Percentiles rank a stretch among this genome's conserved stretches.
Conservation (phyloP, 2,329 filamentous ascomycete species). For the Neurospora sp. region DNA sequence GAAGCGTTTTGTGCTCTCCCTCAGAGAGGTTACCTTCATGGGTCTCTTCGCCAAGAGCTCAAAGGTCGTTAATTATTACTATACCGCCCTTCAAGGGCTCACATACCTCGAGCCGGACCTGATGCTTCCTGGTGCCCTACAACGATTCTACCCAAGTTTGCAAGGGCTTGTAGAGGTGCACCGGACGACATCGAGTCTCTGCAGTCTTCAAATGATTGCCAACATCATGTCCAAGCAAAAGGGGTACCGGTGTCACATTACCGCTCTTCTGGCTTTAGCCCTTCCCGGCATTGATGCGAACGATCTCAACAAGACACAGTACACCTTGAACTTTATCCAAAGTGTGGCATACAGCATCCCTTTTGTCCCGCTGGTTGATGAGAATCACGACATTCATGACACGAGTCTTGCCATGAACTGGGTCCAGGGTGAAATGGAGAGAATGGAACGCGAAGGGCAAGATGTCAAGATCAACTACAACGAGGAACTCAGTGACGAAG, state of each 20-base stretch:
- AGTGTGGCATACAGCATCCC: slow-evolving; percentile 94
- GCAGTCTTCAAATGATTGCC: slow-evolving; percentile 84
- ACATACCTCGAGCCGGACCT: slow-evolving; percentile 85
- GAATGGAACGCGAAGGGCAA: slow-evolving; percentile 82
- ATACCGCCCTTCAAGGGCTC: slow-evolving; percentile 80
- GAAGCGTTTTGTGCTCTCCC: slow-evolving; percentile 75
- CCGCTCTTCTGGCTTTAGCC: slow-evolving; percentile 82
- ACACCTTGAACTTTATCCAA: slow-evolving; percentile 91
- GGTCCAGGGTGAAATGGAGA: slow-evolving; percentile 89
- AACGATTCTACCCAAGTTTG: slow-evolving; percentile 93
- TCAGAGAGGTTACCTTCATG: slow-evolving; percentile 95
- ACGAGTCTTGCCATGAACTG: slow-evolving; percentile 78
- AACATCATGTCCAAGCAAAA: slow-evolving; percentile 87
- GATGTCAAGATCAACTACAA: slow-evolving; percentile 80
- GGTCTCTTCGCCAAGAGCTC: slow-evolving; percentile 94
- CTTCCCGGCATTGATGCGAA: slow-evolving; percentile 96
- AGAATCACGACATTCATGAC: slow-evolving; percentile 57
- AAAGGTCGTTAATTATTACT: slow-evolving; percentile 83
- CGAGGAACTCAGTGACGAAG: slow-evolving; percentile 69
- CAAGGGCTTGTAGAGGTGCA: slow-evolving; percentile 97
- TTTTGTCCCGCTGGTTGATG: slow-evolving; percentile 69
- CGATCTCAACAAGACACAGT: slow-evolving; percentile 90
- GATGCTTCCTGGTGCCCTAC: slow-evolving; percentile 84
- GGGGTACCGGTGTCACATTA: slow-evolving; percentile 94
- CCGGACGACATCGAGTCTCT: slow-evolving; percentile 85